These are phyloP conservation scores for Phlyctochytrium arcticum DNA, from an alignment of 192 early-diverging fungal species.

Conservation along the genomic window DNA sequence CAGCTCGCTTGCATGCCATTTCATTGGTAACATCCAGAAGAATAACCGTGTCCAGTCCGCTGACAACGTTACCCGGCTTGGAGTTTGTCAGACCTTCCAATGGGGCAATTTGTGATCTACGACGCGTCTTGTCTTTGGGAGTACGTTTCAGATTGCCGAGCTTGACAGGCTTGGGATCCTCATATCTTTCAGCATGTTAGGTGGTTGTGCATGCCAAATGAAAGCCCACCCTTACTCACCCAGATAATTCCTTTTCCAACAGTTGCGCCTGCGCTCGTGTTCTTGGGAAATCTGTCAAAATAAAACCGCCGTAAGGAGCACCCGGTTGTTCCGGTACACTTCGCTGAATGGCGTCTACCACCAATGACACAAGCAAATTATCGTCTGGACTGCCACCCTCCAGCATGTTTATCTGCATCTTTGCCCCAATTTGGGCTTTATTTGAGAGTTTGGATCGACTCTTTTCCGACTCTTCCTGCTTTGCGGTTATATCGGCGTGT, in stretches of 20 bases:
- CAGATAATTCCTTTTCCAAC: constrained; percentile 54
- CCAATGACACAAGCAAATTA: constrained; percentile 42
- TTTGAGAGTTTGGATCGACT: not conserved
- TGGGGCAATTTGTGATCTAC: constrained; percentile 41
- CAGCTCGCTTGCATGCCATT: constrained; percentile 37
- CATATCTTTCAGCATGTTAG: constrained; percentile 35
- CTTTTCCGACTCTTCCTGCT: not conserved
- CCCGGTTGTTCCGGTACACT: constrained; percentile 14
- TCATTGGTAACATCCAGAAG: constrained; percentile 54
- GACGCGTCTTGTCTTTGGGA: constrained; percentile 9
- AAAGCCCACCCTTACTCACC: constrained; percentile 26
- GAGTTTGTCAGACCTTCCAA: constrained; percentile 3
- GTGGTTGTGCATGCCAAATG: not conserved
- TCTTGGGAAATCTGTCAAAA: constrained; percentile 53
- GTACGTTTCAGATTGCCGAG: constrained; percentile 49
- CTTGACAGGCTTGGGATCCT: constrained; percentile 60
- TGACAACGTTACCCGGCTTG: constrained; percentile 14
- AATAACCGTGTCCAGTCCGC: constrained; percentile 50
- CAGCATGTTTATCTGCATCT: constrained; percentile 45
- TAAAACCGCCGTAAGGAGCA: constrained; percentile 37
- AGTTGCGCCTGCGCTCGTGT: constrained; percentile 50
- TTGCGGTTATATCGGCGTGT: constrained; percentile 1
- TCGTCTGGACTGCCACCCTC: constrained; percentile 48
- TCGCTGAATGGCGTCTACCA: constrained; percentile 45
- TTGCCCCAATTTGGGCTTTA: constrained; percentile 38